A percentile compares a stretch with the other conserved stretches of the same genome.
Evolutionary conservation across 2,329 filamentous ascomycete genomes (phyloP).

Genomic region (Juglanconis sp.): DNA sequence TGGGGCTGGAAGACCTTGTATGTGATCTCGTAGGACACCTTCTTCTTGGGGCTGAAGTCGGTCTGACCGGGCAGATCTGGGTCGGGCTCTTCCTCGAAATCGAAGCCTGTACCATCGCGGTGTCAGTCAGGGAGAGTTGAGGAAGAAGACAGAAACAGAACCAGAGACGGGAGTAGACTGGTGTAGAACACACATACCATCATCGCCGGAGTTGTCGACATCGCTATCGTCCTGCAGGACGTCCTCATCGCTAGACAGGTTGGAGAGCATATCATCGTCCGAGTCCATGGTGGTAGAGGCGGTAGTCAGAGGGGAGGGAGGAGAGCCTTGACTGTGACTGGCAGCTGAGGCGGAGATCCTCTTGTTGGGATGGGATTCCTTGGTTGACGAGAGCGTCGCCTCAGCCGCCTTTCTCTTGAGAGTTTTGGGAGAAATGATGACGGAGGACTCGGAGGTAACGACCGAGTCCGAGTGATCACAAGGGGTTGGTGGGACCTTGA

Average conservation of each 20-base stretch:
- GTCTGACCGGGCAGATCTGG: slow-evolving; percentile 51
- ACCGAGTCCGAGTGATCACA: slow-evolving; percentile 14
- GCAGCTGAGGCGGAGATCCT: slow-evolving; percentile 53
- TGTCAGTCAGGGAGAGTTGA: slow-evolving; percentile 12
- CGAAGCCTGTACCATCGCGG: slow-evolving; percentile 45
- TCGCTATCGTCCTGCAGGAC: slow-evolving; percentile 69
- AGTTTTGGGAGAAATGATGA: slow-evolving; percentile 58
- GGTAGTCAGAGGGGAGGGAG: slow-evolving; percentile 57
- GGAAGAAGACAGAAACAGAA: neutral
- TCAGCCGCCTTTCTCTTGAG: slow-evolving; percentile 64
- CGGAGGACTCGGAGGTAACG: slow-evolving; percentile 16
- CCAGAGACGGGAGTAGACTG: slow-evolving; percentile 9
- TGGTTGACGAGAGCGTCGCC: slow-evolving; percentile 53
- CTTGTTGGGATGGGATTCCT: slow-evolving; percentile 47
- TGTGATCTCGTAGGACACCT: slow-evolving; percentile 76
- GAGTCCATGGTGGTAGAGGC: slow-evolving; percentile 75
- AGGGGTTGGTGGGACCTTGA: neutral
- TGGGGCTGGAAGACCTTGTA: slow-evolving; percentile 76
- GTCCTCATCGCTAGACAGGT: slow-evolving; percentile 73
- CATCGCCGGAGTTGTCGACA: slow-evolving; percentile 58
- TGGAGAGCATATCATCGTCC: slow-evolving; percentile 89
- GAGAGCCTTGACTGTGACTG: slow-evolving; percentile 39
- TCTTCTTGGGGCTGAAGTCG: slow-evolving; percentile 68
- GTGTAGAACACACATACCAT: slow-evolving; percentile 37
- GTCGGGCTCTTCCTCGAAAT: slow-evolving; percentile 56